Conservation (phyloP, 1,284 basidiomycete genomes). For the Pseudozyma pruni region DNA sequence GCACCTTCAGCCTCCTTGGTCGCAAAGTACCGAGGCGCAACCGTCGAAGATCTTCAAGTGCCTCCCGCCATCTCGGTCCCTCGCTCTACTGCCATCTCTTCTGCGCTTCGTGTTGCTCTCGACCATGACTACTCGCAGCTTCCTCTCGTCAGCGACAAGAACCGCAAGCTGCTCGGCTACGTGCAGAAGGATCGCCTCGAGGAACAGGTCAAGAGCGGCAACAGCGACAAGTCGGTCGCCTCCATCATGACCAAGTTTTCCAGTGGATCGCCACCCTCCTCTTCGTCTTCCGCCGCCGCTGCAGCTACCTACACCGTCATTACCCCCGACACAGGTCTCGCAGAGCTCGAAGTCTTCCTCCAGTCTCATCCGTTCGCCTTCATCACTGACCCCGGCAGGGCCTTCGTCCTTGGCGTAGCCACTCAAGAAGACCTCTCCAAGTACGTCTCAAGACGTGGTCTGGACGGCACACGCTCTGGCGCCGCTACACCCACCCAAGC, state of each 20-base stretch:
- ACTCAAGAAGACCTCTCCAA: slow-evolving; percentile 60
- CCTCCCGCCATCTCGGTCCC: slow-evolving; percentile 61
- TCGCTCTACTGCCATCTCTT: slow-evolving; percentile 35
- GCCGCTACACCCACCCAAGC: slow-evolving; percentile 46
- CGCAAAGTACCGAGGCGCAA: slow-evolving; percentile 59
- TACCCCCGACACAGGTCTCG: slow-evolving; percentile 61
- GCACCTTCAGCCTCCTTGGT: slow-evolving; percentile 46
- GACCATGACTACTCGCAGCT: slow-evolving; percentile 64
- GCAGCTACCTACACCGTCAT: slow-evolving; percentile 58
- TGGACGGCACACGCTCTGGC: slow-evolving; percentile 37
- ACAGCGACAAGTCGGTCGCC: slow-evolving; percentile 37
- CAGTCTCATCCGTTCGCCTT: slow-evolving; percentile 61
- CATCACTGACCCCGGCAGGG: slow-evolving; percentile 59
- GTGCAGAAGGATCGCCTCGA: slow-evolving; percentile 58
- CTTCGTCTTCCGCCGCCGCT: slow-evolving; percentile 15
- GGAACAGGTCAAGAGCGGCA: slow-evolving; percentile 40
- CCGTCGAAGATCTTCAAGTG: slow-evolving; percentile 61
- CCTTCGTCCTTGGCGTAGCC: slow-evolving; percentile 59
- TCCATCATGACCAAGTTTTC: slow-evolving; percentile 57
- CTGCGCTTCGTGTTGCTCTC: slow-evolving; percentile 54
- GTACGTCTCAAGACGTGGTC: slow-evolving; percentile 55
- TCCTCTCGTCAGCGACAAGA: slow-evolving; percentile 54
- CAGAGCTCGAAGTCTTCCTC: slow-evolving; percentile 63
- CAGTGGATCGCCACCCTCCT: slow-evolving; percentile 23
- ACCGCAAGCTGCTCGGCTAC: slow-evolving; percentile 58